Conservation (phyloP, 805 yeast genomes). For the Candida orba region DNA sequence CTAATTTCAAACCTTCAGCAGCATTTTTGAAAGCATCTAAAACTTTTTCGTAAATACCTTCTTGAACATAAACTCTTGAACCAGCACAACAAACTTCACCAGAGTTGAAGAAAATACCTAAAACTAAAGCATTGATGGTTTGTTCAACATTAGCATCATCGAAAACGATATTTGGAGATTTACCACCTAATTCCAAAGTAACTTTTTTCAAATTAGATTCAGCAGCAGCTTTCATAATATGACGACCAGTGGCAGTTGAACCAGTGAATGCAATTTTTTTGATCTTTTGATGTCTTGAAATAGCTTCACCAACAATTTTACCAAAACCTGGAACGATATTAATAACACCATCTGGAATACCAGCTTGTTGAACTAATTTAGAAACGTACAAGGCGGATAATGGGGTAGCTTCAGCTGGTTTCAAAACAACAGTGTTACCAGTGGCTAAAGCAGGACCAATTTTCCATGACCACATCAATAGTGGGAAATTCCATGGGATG, state of each 20-base stretch:
- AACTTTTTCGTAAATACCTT: conserved; percentile 71
- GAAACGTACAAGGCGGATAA: conserved; percentile 69
- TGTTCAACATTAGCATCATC: conserved; percentile 75
- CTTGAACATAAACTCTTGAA: conserved; percentile 86
- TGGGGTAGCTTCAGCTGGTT: conserved; percentile 86
- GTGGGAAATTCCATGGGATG: conserved; percentile 92
- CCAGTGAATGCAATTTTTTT: conserved; percentile 86
- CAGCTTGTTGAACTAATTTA: conserved; percentile 61
- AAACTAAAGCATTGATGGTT: conserved; percentile 67
- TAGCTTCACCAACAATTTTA: conserved; percentile 64
- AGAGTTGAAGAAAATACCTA: conserved; percentile 86
- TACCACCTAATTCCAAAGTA: conserved; percentile 94
- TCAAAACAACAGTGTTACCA: conserved; percentile 78
- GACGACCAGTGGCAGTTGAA: conserved; percentile 80
- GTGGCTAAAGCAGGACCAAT: conserved; percentile 82
- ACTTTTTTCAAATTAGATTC: conserved; percentile 79
- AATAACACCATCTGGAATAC: conserved; percentile 76
- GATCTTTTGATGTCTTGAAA: conserved; percentile 61
- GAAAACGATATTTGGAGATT: conserved; percentile 86
- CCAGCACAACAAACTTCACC: conserved; percentile 98
- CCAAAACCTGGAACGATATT: conserved; percentile 79
- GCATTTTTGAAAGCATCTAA: conserved; percentile 49
- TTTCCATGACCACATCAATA: conserved; percentile 83
- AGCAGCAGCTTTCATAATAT: conserved; percentile 75
- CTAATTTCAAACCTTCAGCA: conserved; percentile 56